phyloP scores from a whole-genome alignment of 2,329 filamentous ascomycete genomes.

The Geosmithia putterillii region DNA sequence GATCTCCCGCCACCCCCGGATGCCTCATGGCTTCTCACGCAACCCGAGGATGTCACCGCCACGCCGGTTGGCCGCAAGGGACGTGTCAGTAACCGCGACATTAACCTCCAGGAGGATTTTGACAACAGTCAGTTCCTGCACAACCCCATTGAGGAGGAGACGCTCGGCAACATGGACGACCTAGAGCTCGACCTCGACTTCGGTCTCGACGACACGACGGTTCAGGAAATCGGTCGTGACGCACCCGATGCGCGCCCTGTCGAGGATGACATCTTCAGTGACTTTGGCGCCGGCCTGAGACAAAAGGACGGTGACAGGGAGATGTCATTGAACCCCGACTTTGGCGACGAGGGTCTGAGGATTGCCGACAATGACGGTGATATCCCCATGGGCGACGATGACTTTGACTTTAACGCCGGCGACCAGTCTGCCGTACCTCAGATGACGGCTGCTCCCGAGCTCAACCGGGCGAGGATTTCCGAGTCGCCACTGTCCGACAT shows the following conservation, averaged over 20 bases:
- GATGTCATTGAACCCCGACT: conserved; percentile 38
- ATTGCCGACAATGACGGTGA: conserved; percentile 55
- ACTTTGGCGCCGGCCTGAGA: conserved; percentile 45
- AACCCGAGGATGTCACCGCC: conserved; percentile 51
- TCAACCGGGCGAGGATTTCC: conserved; percentile 49
- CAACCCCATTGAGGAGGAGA: conserved; percentile 45
- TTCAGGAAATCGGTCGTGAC: conserved; percentile 84
- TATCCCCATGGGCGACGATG: conserved; percentile 46
- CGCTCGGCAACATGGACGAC: conserved; percentile 47
- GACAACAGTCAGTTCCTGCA: conserved; percentile 72
- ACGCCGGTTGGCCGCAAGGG: conserved; percentile 42
- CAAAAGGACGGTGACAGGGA: conserved; percentile 44
- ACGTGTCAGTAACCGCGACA: conserved; percentile 48
- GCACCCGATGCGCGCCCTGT: conserved; percentile 55
- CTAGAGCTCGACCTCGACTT: conserved; percentile 65
- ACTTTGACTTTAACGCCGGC: conserved; percentile 52
- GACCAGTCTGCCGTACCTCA: conserved; percentile 46
- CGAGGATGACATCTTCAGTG: conserved; percentile 59
- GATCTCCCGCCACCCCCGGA: conserved; percentile 75
- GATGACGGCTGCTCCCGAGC: conserved; percentile 29
- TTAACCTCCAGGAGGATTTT: conserved; percentile 57
- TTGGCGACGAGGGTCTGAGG: conserved; percentile 40
- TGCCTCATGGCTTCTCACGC: conserved; percentile 70
- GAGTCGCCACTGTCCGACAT: conserved; percentile 61
- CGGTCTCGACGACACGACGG: conserved; percentile 59